phyloP scores from a whole-genome alignment of 1,284 basidiomycete species.

The Pseudozyma tsukubaensis region DNA sequence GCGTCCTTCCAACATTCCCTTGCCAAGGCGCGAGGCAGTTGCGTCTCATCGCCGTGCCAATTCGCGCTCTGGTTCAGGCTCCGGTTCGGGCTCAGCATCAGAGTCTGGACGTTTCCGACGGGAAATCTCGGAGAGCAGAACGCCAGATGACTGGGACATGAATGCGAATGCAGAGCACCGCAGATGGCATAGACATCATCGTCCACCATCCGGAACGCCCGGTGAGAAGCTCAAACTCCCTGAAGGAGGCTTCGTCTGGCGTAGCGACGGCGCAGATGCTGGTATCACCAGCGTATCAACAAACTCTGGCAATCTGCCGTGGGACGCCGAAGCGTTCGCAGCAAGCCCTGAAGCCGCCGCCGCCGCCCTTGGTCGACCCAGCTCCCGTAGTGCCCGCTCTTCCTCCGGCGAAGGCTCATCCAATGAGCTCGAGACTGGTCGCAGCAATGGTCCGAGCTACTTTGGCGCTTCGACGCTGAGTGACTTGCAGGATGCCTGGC shows the following conservation, averaged over 20 bases:
- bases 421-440: conserved; percentile 34
- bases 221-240: conserved; percentile 48
- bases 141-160: conserved; percentile 39
- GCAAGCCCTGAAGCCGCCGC: conserved; percentile 28
- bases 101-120: conserved; percentile 18
- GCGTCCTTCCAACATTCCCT: conserved; percentile 16
- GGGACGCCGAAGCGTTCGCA: conserved; percentile 44
- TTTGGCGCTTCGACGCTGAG: conserved; percentile 44
- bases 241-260: conserved; percentile 57
- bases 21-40: conserved; percentile 12
- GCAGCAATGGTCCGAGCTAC: conserved; percentile 9
- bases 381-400: conserved; percentile 26
- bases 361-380: conserved; percentile 10
- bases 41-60: conserved; percentile 4
- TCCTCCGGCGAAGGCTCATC: conserved; percentile 36
- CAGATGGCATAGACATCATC: conserved; percentile 57
- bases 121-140: conserved; percentile 17
- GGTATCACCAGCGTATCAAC: conserved; percentile 29
- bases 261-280: conserved; percentile 43
- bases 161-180: conserved; percentile 43
- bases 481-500: conserved; percentile 51
- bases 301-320: conserved; percentile 28
- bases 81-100: conserved; percentile 26
- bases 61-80: conserved; percentile 23
- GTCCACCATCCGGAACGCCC: conserved; percentile 34